phyloP scores from a whole-genome alignment of 2,329 filamentous ascomycete genomes.

The Colletotrichum sp. region DNA sequence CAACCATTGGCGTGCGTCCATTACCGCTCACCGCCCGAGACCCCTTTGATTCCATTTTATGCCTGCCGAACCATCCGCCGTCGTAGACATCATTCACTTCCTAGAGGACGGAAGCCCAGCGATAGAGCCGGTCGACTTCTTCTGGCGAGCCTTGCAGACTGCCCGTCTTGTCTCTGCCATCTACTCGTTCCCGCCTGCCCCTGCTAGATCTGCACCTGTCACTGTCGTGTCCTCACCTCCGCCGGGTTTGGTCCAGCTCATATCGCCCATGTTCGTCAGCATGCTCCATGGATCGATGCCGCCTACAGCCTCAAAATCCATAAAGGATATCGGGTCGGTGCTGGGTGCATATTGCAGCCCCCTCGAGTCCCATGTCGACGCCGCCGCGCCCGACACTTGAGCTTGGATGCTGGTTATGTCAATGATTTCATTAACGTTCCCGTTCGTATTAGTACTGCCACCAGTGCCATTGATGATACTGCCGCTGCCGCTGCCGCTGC shows the following conservation, averaged over 20 bases:
- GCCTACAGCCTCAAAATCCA: not conserved
- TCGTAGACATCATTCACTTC: not conserved
- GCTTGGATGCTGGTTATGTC: constrained; percentile 17
- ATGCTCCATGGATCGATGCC: constrained; percentile 16
- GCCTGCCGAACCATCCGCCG: not conserved
- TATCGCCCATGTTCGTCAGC: constrained; percentile 6
- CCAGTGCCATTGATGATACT: not conserved
- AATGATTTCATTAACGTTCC: not conserved
- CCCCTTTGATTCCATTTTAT: not conserved
- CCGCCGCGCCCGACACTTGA: not conserved
- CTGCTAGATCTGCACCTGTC: not conserved
- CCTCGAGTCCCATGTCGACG: constrained; percentile 13
- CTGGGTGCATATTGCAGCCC: constrained; percentile 15
- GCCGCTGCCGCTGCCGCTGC: not conserved
- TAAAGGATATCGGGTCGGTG: constrained; percentile 7
- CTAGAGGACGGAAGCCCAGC: not conserved
- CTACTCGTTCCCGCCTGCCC: not conserved
- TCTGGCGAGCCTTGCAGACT: not conserved
- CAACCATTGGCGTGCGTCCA: not conserved
- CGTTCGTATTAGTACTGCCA: not conserved
- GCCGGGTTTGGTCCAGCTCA: constrained; percentile 1
- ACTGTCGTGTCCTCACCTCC: not conserved
- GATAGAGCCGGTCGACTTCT: not conserved
- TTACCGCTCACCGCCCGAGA: not conserved
- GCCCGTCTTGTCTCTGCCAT: not conserved